Base-by-base conservation (phyloP, 257 asterid species). In the Penstemon eatonii region DNA sequence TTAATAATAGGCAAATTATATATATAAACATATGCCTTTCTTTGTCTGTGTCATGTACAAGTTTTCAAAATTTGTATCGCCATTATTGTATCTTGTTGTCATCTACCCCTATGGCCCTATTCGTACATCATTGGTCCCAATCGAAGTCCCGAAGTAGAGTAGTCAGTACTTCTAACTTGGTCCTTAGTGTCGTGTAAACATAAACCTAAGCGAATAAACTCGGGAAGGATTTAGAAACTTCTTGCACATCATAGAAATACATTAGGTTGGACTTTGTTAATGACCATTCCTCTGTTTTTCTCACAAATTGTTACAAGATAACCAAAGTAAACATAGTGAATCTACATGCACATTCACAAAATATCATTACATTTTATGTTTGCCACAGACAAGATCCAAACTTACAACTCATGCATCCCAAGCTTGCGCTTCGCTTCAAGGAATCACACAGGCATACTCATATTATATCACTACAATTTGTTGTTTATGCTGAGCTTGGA, bases 361-460 rank as follows among this genome's bases (percentile, higher is more conserved):
- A 56, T 72, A 68, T 68, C 73, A 73, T 65, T 46, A 69, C 71
- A 78, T 71, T 82, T 80, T 87, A 82, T 67, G 75, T 25, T 25
- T 25, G 81, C 81, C 51, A 63, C 49, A 52, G 64, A 79, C 75
- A 67, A 77, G 74, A 39, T 55, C 38, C 55, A 25, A 25, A 25
- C 33, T 37, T 50, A 58, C 55, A 18, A 49, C 4, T 15, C 43
- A 25, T 56, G 73, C 81, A 63, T 69, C 84, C 78, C 83, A 82
- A 83, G 92, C 91, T 83, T 86, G 88, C 85, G 90, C 93, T 78
- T 68, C 70, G 61, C 43, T 25, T 25, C 33, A 1, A 25, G 87
- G 87, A 80, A 67, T 41, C 79, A 68, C 66, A 50, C 72, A 71
- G 72, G 33, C 2, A 25, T 25, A 25, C 33, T 25, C 33, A 66